Evolutionary conservation across 805 yeast genomes (phyloP), one percentile per base, ranked within the genome.

Genomic region (Saccharomycopsis sp.): DNA sequence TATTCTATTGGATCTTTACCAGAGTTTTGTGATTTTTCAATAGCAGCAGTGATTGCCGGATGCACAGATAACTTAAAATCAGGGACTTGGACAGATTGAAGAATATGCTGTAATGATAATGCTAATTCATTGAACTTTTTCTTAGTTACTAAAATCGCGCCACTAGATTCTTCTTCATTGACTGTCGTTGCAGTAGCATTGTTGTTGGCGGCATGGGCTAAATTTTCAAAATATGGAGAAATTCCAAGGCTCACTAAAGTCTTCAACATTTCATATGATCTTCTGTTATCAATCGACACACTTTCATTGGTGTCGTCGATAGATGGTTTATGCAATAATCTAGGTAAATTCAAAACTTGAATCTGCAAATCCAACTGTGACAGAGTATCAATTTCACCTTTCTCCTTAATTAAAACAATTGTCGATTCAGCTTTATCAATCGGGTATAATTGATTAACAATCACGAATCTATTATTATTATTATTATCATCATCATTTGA

Each of bases 61-160:
- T 84, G 87, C 2, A 75, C 65, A 0, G 72, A 55, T 1, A 70
- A 54, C 2, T 66, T 50, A 14, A 88, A 60, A 52, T 84, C 79
- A 0, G 95, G 95, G 1, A 77, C 69, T 36, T 79, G 82, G 19
- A 82, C 73, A 22, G 77, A 70, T 47, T 80, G 82, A 51, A 82
- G 81, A 13, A 85, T 61, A 55, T 81, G 80, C 47, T 77, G 79
- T 9, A 88, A 63, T 0, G 90, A 78, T 14, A 75, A 56, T 1
- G 84, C 75, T 19, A 88, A 63, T 47, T 86, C 95, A 28, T 74
- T 71, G 43, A 87, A 70, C 54, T 78, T 82, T 58, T 73, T 78
- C 51, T 77, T 77, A 0, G 87, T 71, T 2, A 65, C 56, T 2
- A 64, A 59, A 4, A 77, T 62, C 0, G 68, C 59, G 1, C 64